Evolutionary conservation across 2,329 filamentous ascomycete species (phyloP), one percentile per base, ranked within the genome.

Genomic region (Pleurostoma richardsiae): DNA sequence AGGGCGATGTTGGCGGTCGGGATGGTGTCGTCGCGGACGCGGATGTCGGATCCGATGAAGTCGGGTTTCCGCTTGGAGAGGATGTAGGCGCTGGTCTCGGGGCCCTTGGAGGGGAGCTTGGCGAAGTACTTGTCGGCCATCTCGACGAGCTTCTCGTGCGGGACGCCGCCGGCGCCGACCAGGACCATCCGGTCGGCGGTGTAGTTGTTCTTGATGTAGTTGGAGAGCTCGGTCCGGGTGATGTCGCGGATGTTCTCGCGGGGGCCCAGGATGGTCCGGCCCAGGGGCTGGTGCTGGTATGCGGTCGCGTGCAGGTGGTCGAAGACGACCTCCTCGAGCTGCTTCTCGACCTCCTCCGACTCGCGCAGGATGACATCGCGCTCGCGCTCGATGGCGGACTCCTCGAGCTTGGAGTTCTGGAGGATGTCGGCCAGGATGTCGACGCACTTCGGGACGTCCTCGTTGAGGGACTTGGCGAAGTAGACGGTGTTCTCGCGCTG

Each of bases 131-230:
- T 89, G 78, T 99, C 92, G 58, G 94, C 94, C 56, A 99, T 85
- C 66, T 92, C 86, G 62, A 99, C 94, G 52, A 99, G 85, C 76
- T 96, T 80, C 67, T 91, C 81, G 74, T 99, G 94, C 56, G 92
- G 90, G 55, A 99, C 79, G 61, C 94, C 94, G 71, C 94, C 94
- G 56, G 94, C 86, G 67, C 91, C 91, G 59, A 96, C 94, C 42
- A 99, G 86, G 56, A 99, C 92, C 92, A 99, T 99, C 71, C 95
- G 91, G 76, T 99, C 94, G 56, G 94, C 92, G 49, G 91, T 96
- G 82, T 99, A 99, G 83, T 99, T 99, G 76, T 83, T 94, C 82
- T 95, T 96, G 82, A 99, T 97, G 78, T 99, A 99, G 77, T 88
- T 88, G 70, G 79, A 76, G 59, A 99, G 81, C 72, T 99, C 92